Evolutionary conservation across 305 asterid species (phyloP).

Genomic region (Salvia sclarea): DNA sequence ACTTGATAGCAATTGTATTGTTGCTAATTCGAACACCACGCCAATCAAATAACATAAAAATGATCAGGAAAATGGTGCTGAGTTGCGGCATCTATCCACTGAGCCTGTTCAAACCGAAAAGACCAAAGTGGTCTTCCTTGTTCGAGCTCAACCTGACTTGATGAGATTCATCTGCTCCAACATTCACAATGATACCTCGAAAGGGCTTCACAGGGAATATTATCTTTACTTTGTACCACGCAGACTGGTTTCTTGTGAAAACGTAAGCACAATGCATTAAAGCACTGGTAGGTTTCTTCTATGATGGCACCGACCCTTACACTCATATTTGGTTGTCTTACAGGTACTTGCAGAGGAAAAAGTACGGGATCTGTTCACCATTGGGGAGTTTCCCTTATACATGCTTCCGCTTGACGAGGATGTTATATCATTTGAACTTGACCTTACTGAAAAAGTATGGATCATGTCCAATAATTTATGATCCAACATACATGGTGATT

Average conservation of each 20-base stretch:
- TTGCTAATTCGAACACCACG: slow-evolving; percentile 6
- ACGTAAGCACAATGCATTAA: slow-evolving; percentile 47
- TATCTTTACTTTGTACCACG: slow-evolving; percentile 95
- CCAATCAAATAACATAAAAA: background rate
- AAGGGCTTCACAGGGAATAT: slow-evolving; percentile 85
- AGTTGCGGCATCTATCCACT: slow-evolving; percentile 75
- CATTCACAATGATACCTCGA: slow-evolving; percentile 71
- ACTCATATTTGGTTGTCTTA: slow-evolving; percentile 16
- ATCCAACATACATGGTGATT: background rate
- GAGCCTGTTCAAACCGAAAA: slow-evolving; percentile 90
- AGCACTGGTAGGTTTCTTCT: slow-evolving; percentile 15
- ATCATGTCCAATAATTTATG: slow-evolving; percentile 4
- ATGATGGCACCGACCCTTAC: background rate
- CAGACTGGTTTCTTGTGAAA: slow-evolving; percentile 84
- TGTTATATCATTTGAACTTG: slow-evolving; percentile 86
- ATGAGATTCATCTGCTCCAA: slow-evolving; percentile 81
- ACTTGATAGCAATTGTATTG: background rate
- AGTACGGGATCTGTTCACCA: slow-evolving; percentile 68
- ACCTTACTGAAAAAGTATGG: slow-evolving; percentile 79
- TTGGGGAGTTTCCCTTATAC: slow-evolving; percentile 87
- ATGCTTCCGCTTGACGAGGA: slow-evolving; percentile 92
- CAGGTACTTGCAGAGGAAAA: slow-evolving; percentile 95
- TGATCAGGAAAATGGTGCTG: slow-evolving; percentile 87
- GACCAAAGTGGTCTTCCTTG: slow-evolving; percentile 82
- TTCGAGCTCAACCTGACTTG: slow-evolving; percentile 69